phyloP scores from a whole-genome alignment of 495 filamentous ascomycete species.

The Darksidea phi region DNA sequence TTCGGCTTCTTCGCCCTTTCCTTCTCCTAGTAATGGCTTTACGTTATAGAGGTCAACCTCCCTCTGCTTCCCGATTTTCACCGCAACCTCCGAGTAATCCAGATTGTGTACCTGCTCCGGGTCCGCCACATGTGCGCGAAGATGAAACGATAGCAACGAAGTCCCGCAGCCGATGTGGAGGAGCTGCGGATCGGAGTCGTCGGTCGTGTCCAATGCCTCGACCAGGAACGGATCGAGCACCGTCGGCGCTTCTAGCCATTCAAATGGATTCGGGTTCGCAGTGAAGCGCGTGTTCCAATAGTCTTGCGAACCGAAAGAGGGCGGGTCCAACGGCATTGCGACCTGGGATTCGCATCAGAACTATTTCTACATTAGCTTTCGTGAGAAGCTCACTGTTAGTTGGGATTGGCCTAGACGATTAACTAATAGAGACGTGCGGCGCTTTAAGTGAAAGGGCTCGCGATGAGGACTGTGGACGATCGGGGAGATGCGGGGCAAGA shows the following conservation, averaged over 20 bases:
- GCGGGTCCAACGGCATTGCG: slow-evolving; percentile 24
- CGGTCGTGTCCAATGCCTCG: slow-evolving; percentile 12
- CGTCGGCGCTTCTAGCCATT: slow-evolving; percentile 35
- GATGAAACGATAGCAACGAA: slow-evolving; percentile 34
- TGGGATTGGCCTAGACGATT: background rate
- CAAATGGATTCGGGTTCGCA: slow-evolving; percentile 30
- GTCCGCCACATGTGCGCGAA: slow-evolving; percentile 29
- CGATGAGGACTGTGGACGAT: too few species aligned
- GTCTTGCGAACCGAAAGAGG: slow-evolving; percentile 26
- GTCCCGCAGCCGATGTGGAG: slow-evolving; percentile 39
- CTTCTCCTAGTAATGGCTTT: background rate
- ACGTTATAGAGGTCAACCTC: slow-evolving; percentile 29
- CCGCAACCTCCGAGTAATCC: slow-evolving; percentile 35
- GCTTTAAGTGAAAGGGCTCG: too few species aligned
- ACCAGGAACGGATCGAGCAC: slow-evolving; percentile 29
- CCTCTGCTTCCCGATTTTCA: slow-evolving; percentile 24
- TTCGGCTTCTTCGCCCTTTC: too few species aligned
- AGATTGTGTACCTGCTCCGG: slow-evolving; percentile 35
- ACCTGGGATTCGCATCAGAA: slow-evolving; percentile 6
- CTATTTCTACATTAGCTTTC: background rate
- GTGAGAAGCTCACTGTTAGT: slow-evolving; percentile 5
- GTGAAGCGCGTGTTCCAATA: slow-evolving; percentile 37
- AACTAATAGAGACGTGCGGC: background rate
- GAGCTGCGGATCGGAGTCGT: slow-evolving; percentile 16
- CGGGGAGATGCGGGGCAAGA: too few species aligned